A percentile compares a stretch with the other conserved stretches of the same genome.
Evolutionary conservation across 2,329 filamentous ascomycete species (phyloP).

Genomic region (Microcyclospora tardicrescens): DNA sequence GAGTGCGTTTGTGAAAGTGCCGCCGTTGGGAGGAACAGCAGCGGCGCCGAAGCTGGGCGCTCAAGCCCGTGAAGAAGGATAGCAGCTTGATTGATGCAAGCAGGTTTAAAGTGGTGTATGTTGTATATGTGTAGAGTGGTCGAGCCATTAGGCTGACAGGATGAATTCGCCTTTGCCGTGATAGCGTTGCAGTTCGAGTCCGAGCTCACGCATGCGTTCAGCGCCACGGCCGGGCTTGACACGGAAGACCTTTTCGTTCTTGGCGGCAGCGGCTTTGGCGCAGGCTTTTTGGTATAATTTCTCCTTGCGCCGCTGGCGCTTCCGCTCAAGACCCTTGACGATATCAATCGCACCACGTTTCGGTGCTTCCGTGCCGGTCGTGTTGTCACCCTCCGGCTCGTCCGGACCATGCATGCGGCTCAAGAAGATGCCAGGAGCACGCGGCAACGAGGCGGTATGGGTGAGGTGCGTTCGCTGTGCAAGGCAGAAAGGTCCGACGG

Average conservation of each 20-base stretch:
- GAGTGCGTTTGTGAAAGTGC: too few relatives aligned
- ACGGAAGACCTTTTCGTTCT: conserved; percentile 46
- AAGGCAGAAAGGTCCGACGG: conserved; percentile 25
- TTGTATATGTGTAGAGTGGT: too few relatives aligned
- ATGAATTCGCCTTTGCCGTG: conserved; percentile 47
- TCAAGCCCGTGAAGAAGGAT: too few relatives aligned
- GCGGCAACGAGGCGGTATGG: conserved; percentile 76
- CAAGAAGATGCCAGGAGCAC: conserved; percentile 51
- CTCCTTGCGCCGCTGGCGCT: conserved; percentile 82
- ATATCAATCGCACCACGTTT: conserved; percentile 93
- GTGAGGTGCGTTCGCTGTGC: conserved; percentile 54
- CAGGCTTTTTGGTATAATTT: conserved; percentile 86
- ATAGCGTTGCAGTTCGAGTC: conserved; percentile 73
- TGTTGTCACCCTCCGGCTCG: conserved; percentile 27
- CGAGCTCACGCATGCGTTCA: conserved; percentile 85
- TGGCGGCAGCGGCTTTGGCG: conserved; percentile 57
- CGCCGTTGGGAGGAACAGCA: too few relatives aligned
- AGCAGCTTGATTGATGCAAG: too few relatives aligned
- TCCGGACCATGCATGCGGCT: conserved; percentile 25
- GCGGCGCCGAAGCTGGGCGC: too few relatives aligned
- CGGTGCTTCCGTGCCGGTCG: conserved; percentile 40
- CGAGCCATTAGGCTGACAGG: conserved; percentile 27
- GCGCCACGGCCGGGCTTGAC: conserved; percentile 75
- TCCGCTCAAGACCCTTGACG: conserved; percentile 88
- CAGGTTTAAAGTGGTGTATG: too few relatives aligned